phyloP scores from a whole-genome alignment of 768 basidiomycete species.

The Auriscalpium vulgare region DNA sequence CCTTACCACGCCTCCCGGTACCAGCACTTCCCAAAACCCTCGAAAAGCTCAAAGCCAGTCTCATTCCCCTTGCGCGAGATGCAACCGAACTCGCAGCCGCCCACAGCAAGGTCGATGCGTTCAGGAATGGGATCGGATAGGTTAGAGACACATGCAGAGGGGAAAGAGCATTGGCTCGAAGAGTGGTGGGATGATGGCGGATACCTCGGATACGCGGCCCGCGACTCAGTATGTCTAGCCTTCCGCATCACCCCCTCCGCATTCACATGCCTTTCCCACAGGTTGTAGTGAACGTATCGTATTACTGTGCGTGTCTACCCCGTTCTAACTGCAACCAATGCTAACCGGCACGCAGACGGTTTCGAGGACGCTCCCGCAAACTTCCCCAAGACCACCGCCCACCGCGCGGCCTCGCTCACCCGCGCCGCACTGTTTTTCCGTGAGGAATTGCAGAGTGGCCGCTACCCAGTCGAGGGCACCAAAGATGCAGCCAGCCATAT shows the following conservation, averaged over 20 bases:
- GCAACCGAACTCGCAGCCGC: conserved; percentile 48
- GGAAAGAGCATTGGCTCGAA: conserved; percentile 74
- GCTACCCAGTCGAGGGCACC: conserved; percentile 54
- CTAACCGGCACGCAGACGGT: conserved; percentile 45
- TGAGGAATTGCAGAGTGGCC: conserved; percentile 55
- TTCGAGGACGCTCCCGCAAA: conserved; percentile 62
- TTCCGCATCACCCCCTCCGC: neutral
- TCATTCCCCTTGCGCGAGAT: conserved; percentile 67
- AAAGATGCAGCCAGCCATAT: conserved; percentile 44
- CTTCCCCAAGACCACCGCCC: conserved; percentile 46
- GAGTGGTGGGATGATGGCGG: conserved; percentile 91
- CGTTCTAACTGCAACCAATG: neutral
- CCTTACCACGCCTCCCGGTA: conserved; percentile 70
- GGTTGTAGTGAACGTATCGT: conserved; percentile 90
- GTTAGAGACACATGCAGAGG: conserved; percentile 45
- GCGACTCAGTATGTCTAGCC: conserved; percentile 61
- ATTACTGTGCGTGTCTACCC: conserved; percentile 58
- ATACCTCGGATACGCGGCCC: conserved; percentile 78
- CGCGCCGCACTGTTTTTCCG: conserved; percentile 71
- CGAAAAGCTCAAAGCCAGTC: conserved; percentile 54
- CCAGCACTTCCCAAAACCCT: conserved; percentile 61
- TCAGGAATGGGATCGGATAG: conserved; percentile 38
- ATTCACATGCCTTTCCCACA: conserved; percentile 16
- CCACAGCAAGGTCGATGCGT: conserved; percentile 58
- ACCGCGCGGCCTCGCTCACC: conserved; percentile 65